These are phyloP conservation scores for Solanum corneliomulleri DNA, from an alignment of 257 asterid genomes.

Conservation along the genomic window DNA sequence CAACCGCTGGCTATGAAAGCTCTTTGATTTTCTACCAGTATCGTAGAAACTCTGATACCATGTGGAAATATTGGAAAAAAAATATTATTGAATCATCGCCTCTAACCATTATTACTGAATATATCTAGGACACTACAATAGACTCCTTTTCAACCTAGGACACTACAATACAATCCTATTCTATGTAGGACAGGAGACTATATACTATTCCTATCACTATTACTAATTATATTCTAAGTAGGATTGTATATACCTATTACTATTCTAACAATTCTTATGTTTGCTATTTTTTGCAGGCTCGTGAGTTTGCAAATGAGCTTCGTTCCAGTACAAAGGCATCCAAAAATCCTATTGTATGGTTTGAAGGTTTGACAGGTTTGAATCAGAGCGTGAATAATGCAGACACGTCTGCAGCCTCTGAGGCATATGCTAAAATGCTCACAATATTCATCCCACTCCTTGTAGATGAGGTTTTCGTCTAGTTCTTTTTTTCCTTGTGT, in stretches of 20 bases:
- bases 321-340: constrained; percentile 81
- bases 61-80: neutral
- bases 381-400: constrained; percentile 49
- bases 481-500: constrained; percentile 1
- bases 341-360: constrained; percentile 68
- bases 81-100: neutral
- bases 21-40: neutral
- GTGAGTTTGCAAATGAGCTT: constrained; percentile 96
- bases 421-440: constrained; percentile 83
- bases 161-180: neutral
- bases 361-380: constrained; percentile 66
- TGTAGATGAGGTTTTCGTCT: constrained; percentile 73
- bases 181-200: neutral
- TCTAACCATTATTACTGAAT: neutral
- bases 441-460: constrained; percentile 84
- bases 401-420: constrained; percentile 80
- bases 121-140: neutral
- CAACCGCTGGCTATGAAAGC: neutral
- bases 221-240: neutral
- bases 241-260: neutral
- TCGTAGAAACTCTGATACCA: neutral
- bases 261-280: neutral
- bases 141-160: neutral
- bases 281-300: constrained; percentile 51
- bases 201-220: neutral